Evolutionary conservation across 176 grass and related monocot genomes (phyloP).

Genomic region (sorghum (Sorghum bicolor)): DNA sequence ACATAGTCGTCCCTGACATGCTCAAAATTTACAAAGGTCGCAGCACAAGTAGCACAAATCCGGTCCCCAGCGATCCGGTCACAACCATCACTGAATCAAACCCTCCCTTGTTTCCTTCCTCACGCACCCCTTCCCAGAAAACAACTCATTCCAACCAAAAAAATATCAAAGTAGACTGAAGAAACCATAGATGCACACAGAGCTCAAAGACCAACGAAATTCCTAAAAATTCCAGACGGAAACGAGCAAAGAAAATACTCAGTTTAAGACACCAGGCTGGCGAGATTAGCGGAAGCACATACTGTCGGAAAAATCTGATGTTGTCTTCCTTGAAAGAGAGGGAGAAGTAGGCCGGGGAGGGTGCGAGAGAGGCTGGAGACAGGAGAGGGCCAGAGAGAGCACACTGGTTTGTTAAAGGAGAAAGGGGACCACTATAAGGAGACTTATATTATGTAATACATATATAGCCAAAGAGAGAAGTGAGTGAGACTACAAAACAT

Average conservation of each 20-base stretch:
- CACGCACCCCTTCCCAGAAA: too few relatives aligned
- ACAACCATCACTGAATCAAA: neutral
- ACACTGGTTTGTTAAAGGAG: neutral
- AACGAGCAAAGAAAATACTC: too few relatives aligned
- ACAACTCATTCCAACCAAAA: neutral
- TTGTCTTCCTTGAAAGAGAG: neutral
- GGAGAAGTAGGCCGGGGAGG: too few relatives aligned
- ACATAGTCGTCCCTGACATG: neutral
- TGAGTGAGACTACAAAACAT: neutral
- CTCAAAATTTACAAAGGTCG: neutral
- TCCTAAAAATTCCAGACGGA: neutral
- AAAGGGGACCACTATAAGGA: neutral
- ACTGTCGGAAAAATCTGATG: neutral
- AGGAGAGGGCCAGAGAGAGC: neutral
- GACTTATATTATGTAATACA: too few relatives aligned
- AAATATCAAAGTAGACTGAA: neutral
- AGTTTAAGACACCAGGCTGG: neutral
- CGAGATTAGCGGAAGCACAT: too few relatives aligned
- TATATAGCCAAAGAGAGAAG: too few relatives aligned
- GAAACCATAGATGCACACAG: neutral
- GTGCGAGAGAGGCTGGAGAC: too few relatives aligned
- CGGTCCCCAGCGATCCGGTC: too few relatives aligned
- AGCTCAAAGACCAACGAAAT: neutral
- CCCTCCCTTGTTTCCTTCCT: too few relatives aligned
- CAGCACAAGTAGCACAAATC: too few relatives aligned